Percentiles rank a stretch among this genome's conserved stretches.
Conservation (phyloP, 768 basidiomycete species). For the Daedaleopsis nitida region DNA sequence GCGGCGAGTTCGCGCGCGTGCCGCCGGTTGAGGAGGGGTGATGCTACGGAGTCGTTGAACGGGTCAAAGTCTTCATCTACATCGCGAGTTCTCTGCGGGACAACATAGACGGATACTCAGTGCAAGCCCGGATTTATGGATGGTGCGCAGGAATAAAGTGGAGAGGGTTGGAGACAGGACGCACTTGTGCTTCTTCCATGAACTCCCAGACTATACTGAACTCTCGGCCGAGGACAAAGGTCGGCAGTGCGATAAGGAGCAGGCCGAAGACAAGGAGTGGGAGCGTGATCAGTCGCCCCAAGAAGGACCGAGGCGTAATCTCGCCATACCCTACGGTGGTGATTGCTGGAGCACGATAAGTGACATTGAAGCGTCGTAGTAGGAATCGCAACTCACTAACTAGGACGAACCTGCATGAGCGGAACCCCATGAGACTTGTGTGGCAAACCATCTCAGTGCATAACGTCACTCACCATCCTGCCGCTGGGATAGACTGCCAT, state of each 20-base stretch:
- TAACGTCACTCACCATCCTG: constrained; percentile 63
- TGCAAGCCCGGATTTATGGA: background rate
- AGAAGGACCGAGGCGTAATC: constrained; percentile 83
- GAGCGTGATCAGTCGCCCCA: constrained; percentile 85
- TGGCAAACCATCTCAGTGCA: background rate
- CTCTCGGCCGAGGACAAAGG: constrained; percentile 89
- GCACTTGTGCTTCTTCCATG: constrained; percentile 59
- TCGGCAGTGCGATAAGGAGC: constrained; percentile 86
- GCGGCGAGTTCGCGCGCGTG: constrained; percentile 12
- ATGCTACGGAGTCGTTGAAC: constrained; percentile 18
- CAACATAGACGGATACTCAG: background rate
- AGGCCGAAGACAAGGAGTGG: constrained; percentile 88
- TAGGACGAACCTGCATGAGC: constrained; percentile 59
- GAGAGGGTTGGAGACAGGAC: constrained; percentile 13
- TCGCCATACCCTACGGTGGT: constrained; percentile 93
- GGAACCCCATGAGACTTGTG: constrained; percentile 6
- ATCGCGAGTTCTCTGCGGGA: constrained; percentile 9
- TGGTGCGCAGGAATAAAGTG: background rate
- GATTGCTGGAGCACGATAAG: constrained; percentile 52
- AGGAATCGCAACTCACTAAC: constrained; percentile 59
- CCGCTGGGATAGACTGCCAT: constrained; percentile 65
- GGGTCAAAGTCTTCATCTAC: constrained; percentile 13
- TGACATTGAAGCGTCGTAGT: background rate
- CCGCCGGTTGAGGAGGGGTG: constrained; percentile 19
- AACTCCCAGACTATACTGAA: constrained; percentile 90